A percentile compares a stretch with the other conserved stretches of the same genome.
These are phyloP conservation scores for Trichoderma pleuroti DNA, from an alignment of 2,329 filamentous ascomycete species.

Conservation along the genomic window DNA sequence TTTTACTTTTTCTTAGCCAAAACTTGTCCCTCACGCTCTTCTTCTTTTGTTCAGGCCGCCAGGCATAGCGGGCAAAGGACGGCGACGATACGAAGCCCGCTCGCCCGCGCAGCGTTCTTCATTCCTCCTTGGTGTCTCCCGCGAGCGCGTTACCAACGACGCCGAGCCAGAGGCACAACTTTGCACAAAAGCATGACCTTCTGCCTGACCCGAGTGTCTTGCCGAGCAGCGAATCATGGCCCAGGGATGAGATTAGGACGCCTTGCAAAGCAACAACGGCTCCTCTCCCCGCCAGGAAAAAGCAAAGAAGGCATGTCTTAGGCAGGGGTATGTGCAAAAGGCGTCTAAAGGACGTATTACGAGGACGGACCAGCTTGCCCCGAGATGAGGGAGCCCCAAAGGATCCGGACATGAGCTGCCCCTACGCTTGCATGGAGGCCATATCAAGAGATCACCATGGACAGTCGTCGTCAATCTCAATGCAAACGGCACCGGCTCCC, in stretches of 20 bases:
- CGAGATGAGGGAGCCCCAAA: background rate
- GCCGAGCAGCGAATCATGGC: background rate
- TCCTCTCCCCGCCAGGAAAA: background rate
- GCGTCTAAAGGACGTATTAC: background rate
- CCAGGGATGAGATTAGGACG: background rate
- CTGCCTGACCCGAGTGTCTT: background rate
- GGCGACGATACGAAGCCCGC: background rate
- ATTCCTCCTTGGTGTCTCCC: background rate
- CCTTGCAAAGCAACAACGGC: background rate
- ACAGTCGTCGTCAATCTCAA: constrained; percentile 6
- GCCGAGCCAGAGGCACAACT: background rate
- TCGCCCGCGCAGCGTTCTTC: background rate
- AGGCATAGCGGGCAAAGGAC: background rate
- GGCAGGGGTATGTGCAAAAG: background rate
- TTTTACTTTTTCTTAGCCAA: constrained; percentile 11
- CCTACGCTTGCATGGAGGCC: background rate
- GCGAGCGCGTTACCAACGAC: background rate
- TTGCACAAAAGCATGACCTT: background rate
- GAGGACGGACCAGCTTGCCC: background rate
- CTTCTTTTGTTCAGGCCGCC: background rate
- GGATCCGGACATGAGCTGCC: background rate
- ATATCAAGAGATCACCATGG: background rate
- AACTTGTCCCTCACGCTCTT: background rate
- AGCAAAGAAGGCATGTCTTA: background rate
- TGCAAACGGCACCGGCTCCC: constrained; percentile 1